Conservation (phyloP, 2,329 filamentous ascomycete species). For the Akanthomyces dipterigenus region DNA sequence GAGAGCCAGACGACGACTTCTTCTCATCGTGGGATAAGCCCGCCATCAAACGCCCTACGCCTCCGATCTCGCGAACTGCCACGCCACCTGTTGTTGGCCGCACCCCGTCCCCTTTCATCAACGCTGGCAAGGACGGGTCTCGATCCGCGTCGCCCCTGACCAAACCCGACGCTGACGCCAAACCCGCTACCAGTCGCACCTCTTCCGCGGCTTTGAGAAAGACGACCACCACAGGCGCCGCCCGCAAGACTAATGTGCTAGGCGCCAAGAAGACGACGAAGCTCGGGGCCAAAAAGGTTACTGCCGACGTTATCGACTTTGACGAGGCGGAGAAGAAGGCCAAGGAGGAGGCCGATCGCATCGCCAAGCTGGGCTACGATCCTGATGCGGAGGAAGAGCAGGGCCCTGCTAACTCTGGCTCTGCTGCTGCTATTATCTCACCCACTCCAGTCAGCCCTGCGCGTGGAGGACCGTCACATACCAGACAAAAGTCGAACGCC, state of each 20-base stretch:
- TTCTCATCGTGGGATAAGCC: conserved; percentile 99
- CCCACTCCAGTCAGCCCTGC: conserved; percentile 69
- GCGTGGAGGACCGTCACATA: conserved; percentile 47
- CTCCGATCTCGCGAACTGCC: conserved; percentile 80
- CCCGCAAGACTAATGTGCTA: conserved; percentile 79
- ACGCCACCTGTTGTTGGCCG: conserved; percentile 78
- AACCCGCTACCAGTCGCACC: conserved; percentile 62
- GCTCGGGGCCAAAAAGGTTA: conserved; percentile 88
- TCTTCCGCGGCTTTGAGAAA: conserved; percentile 80
- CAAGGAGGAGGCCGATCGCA: conserved; percentile 93
- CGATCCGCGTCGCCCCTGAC: conserved; percentile 79
- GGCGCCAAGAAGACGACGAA: conserved; percentile 77
- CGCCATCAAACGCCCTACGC: conserved; percentile 90
- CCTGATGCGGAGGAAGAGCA: conserved; percentile 72
- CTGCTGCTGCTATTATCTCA: conserved; percentile 57
- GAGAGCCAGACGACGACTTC: conserved; percentile 89
- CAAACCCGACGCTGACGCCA: conserved; percentile 48
- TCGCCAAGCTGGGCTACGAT: conserved; percentile 92
- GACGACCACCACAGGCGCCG: conserved; percentile 52
- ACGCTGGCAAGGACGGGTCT: conserved; percentile 63
- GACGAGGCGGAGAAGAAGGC: conserved; percentile 96
- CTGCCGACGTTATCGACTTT: conserved; percentile 78
- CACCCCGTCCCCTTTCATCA: conserved; percentile 85
- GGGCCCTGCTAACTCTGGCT: conserved; percentile 38
- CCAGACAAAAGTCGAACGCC: conserved; percentile 57